Conservation (phyloP, 1,139 yeast species). For the Yamadazyma epiphylla region DNA sequence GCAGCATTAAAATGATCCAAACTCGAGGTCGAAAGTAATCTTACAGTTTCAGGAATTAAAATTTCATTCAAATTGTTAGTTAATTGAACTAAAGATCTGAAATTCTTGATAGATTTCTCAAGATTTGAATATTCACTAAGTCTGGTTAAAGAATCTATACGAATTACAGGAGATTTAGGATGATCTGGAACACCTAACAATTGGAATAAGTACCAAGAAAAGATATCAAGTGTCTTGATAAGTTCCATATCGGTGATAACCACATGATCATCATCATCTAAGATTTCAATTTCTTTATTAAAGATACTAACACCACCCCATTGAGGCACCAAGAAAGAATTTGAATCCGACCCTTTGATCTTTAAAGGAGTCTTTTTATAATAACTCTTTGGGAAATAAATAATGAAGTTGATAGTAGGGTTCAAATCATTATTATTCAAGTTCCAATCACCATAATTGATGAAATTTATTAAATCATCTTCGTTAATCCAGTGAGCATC, state of each 20-base stretch:
- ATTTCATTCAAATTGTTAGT: constrained; percentile 69
- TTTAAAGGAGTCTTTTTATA: constrained; percentile 39
- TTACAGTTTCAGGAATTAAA: constrained; percentile 73
- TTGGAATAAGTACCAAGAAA: constrained; percentile 70
- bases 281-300: constrained; percentile 34
- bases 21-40: constrained; percentile 41
- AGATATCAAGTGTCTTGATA: constrained; percentile 58
- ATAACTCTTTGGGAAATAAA: constrained; percentile 55
- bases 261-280: constrained; percentile 16
- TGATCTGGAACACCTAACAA: constrained; percentile 57
- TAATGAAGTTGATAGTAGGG: constrained; percentile 67
- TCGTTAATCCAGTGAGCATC: constrained; percentile 33
- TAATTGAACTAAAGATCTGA: constrained; percentile 67
- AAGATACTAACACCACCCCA: constrained; percentile 76
- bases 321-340: constrained; percentile 80
- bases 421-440: constrained; percentile 51
- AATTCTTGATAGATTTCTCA: constrained; percentile 47
- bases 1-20: constrained; percentile 32
- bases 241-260: constrained; percentile 44
- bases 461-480: constrained; percentile 60
- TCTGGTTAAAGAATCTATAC: constrained; percentile 68
- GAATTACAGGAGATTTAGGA: constrained; percentile 52
- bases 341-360: constrained; percentile 47
- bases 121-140: constrained; percentile 54
- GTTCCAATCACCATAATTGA: constrained; percentile 78